Evolutionary conservation across 164 flowering plant species (phyloP), one percentile per base, ranked within the genome.

Genomic region (Nymphaea colorata): DNA sequence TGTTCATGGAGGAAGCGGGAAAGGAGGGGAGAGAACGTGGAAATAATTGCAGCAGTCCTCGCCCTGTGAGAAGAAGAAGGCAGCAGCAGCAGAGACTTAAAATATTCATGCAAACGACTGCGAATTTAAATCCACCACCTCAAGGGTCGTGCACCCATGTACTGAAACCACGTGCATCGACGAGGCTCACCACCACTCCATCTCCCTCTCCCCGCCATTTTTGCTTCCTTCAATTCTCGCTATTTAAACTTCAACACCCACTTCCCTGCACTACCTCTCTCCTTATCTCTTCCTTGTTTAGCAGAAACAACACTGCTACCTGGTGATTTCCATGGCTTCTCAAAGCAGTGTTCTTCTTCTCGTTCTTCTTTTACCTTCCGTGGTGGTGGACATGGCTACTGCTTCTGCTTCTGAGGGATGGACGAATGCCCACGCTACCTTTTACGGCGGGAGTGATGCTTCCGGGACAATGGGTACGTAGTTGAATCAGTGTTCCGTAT

Each of bases 401-500:
- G 55, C 55, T 47, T 47, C 12, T 2, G 55, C 5, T 47, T 47
- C 55, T 12, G 55, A 47, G 36, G 84, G 79, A 3, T 85, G 85
- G 87, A 75, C 67, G 8, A 74, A 71, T 41, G 96, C 76, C 67
- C 96, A 89, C 74, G 96, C 96, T 12, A 89, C 96, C 5, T 89
- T 89, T 65, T 89, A 89, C 65, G 92, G 92, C 3, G 87, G 85
- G 4, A 70, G 86, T 42, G 96, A 89, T 64, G 90, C 92, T 68
- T 87, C 92, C 0, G 96, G 92, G 67, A 87, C 92, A 3, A 85
- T 87, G 92, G 96, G 90, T 87, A 83, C 43, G 75, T 44, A 43
- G 42, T 64, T 61, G 16, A 64, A 59, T 60, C 41, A 25, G 36
- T 25, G 36, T 25, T 25, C 42, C 47, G 14, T 17, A 17, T 61